Base-by-base conservation (phyloP, 768 basidiomycete species). In the Rhodotorula kratochvilovae region DNA sequence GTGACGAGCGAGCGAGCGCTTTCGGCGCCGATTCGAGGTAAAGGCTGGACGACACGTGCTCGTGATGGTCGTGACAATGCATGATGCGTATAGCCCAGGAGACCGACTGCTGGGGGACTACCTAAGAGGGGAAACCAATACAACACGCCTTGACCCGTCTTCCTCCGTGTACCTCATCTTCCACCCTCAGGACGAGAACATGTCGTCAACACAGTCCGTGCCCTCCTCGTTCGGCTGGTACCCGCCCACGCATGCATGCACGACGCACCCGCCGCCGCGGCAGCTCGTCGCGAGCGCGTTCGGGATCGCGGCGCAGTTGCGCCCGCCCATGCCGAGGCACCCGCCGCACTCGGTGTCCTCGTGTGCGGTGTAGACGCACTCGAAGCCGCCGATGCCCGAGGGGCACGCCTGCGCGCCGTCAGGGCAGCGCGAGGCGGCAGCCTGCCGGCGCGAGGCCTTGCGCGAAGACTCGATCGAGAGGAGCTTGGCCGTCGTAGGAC, bases 331-430 rank as follows among this genome's bases (percentile, higher is more conserved):
- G 0, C 31, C 59, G 53, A 61, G 46, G 66, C 73, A 74, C 0
- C 58, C 68, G 21, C 73, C 73, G 45, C 73, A 74, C 35, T 68
- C 46, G 5, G 50, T 51, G 31, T 68, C 69, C n/a, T 74, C 73
- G 21, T 17, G 27, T 3, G 23, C 19, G 17, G 60, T 62, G 33
- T 53, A 36, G 21, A 74, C 63, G 63, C 73, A 74, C 73, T 73
- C 65, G 62, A 73, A 70, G 27, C 72, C 72, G 23, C 73, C 73
- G 35, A 45, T 29, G 5, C 42, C 56, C 5, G 68, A 53, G 29
- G 66, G 31, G 56, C 73, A 74, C 1, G 66, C 73, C n/a, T 66
- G 53, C 1, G 69, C 46, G 3, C n/a, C 58, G 5, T 57, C 62
- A 15, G 73, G 73, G 55, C 73, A 74, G 25, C 59, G 48, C 5